Evolutionary conservation across 2,329 filamentous ascomycete species (phyloP).

Genomic region (Microsporum ferrugineum): DNA sequence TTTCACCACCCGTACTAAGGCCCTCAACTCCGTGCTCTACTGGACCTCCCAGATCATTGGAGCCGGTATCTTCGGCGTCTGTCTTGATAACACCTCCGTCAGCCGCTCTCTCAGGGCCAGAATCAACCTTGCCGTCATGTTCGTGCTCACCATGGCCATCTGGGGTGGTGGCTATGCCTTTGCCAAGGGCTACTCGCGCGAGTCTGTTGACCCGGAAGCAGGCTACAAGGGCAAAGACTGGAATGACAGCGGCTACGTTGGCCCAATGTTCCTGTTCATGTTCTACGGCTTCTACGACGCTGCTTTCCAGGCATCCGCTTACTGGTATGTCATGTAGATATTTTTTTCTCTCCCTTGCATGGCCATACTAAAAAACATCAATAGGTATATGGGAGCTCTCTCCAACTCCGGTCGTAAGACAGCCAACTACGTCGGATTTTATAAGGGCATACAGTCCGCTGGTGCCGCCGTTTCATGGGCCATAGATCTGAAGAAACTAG

Average conservation of each 20-base stretch:
- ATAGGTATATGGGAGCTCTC: constrained; percentile 78
- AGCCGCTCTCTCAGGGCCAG: constrained; percentile 59
- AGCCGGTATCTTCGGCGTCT: constrained; percentile 59
- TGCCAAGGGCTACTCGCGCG: constrained; percentile 51
- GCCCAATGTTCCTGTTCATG: constrained; percentile 79
- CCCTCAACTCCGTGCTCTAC: constrained; percentile 71
- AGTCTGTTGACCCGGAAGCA: constrained; percentile 15
- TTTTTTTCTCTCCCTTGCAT: not conserved
- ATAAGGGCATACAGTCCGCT: constrained; percentile 83
- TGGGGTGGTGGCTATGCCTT: constrained; percentile 79
- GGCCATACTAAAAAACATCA: not conserved
- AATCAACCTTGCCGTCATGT: constrained; percentile 48
- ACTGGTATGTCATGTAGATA: constrained; percentile 53
- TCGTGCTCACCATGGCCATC: constrained; percentile 60
- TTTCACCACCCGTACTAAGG: constrained; percentile 62
- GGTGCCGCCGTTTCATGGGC: constrained; percentile 53
- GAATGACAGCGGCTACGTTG: constrained; percentile 52
- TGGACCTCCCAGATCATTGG: constrained; percentile 69
- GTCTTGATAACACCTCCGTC: constrained; percentile 51
- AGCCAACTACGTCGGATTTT: constrained; percentile 83
- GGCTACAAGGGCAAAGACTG: constrained; percentile 16
- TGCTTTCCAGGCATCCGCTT: constrained; percentile 77
- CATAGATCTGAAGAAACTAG: constrained; percentile 50
- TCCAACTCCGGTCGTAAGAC: constrained; percentile 87
- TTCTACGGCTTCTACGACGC: constrained; percentile 87